Base-by-base conservation (phyloP, 1,139 yeast species). In the Yamadazyma diospyri region DNA sequence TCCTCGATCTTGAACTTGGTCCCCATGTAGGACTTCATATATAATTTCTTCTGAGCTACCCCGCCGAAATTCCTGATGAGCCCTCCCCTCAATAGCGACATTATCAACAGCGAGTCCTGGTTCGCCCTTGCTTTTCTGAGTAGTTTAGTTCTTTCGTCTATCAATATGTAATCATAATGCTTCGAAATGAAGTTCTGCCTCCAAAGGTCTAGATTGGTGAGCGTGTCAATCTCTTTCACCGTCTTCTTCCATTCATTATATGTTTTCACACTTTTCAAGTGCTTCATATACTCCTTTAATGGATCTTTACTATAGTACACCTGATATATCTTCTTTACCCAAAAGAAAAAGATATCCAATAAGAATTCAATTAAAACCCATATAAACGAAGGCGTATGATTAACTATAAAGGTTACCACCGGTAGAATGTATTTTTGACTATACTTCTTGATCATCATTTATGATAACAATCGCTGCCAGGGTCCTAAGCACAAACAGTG, bases 31-130 rank as follows among this genome's bases (percentile, higher is more conserved):
- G 95, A 79, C 43, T 88, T 78, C 37, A 83, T 81, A 59, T 84
- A 92, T 26, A 92, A 62, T 35, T 81, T 72, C 46, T 81, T 81
- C 46, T 83, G 87, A 3, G 94, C 76, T 4, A 92, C 85, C 1
- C 96, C 94, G 6, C 96, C 98, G 59, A 92, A 83, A 52, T 92
- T 92, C 20, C 98, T 64, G 30, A 92, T 61, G 48, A 87, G 72
- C 0, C 96, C 95, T 0, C 95, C 83, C 28, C 96, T 64, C 29
- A 92, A 70, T 27, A 84, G 64, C 16, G 86, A 81, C 62, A 84
- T 72, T 18, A 92, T 66, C 25, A 65, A 58, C 16, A 69, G 71
- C 2, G 76, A 60, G 48, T 86, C 81, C n/a, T 71, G 74, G 7
- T 66, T 62, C 11, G 67, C 58, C 33, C 94, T 60, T 1, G 95